These are phyloP conservation scores for Xylaria palmicola DNA, from an alignment of 495 filamentous ascomycete species.

Conservation along the genomic window DNA sequence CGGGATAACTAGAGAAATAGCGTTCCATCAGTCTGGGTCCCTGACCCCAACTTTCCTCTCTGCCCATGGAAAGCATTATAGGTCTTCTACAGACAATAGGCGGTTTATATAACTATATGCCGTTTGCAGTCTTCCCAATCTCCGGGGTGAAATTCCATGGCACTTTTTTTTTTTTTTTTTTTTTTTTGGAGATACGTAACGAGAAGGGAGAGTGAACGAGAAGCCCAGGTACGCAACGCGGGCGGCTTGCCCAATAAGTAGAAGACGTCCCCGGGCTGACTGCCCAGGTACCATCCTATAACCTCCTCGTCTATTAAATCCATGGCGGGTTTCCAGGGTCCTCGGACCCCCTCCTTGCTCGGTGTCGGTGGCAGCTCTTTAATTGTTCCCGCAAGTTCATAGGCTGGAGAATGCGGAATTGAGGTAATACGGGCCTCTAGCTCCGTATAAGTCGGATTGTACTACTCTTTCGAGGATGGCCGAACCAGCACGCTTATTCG, in stretches of 20 bases:
- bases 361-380: slow-evolving; percentile 12
- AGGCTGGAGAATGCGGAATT: slow-evolving; percentile 12
- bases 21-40: too few species aligned
- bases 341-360: not conserved
- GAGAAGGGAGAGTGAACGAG: too few species aligned
- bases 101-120: too few species aligned
- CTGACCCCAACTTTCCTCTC: too few species aligned
- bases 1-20: too few species aligned
- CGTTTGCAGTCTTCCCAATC: too few species aligned
- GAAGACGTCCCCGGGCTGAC: not conserved
- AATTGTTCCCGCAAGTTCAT: slow-evolving; percentile 11
- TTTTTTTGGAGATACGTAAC: too few species aligned
- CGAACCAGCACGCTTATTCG: slow-evolving; percentile 7
- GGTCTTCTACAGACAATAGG: too few species aligned
- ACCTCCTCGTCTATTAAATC: slow-evolving; percentile 1
- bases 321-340: not conserved
- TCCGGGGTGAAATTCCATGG: too few species aligned
- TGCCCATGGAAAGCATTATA: too few species aligned
- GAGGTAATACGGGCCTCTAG: slow-evolving; percentile 31
- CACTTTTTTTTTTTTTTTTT: too few species aligned
- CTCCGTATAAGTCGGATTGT: slow-evolving; percentile 23
- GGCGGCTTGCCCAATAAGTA: slow-evolving; percentile 12
- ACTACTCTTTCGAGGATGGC: slow-evolving; percentile 8
- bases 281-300: not conserved
- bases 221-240: not conserved